Evolutionary conservation across 805 yeast genomes (phyloP), one percentile per base, ranked within the genome.

Genomic region (Starmerella bombi): DNA sequence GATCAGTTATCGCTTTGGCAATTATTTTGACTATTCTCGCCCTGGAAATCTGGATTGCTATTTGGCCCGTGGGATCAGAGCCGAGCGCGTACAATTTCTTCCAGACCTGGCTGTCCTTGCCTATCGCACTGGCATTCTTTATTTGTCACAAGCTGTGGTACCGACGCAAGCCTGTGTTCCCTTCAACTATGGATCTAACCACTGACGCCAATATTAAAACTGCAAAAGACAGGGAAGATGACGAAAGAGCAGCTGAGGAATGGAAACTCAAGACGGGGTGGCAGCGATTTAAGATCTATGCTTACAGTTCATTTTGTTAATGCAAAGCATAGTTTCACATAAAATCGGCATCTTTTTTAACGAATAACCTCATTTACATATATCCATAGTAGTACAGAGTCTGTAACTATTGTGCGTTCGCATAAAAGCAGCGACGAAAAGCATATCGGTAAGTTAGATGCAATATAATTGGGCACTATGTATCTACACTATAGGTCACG

Each of bases 41-140:
- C 40, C 82, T 85, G 18, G 86, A 81, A 63, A 79, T 83, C 65
- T 82, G 86, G 83, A 68, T 77, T 44, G 85, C 91, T 7, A 62
- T 80, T 33, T 81, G 67, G 68, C 94, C 93, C 41, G 53, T 74
- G 60, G 74, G 64, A n/a, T 36, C 29, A 15, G 23, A 43, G 2
- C 59, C 67, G 22, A 65, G 66, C 22, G 51, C 46, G 38, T 34
- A 48, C 22, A 43, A 42, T 43, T 76, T 76, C 58, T 74, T 75
- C 64, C 62, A 65, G 59, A 59, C 64, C 42, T 75, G 74, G 56
- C 59, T 76, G 36, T 76, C 78, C 7, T 58, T 60, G 5, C 67
- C 68, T 4, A 46, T 49, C 9, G 50, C 40, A 5, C 19, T 48
- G 9, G 41, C 41, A 2, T 37, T 49, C 14, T 49, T 38, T 25